Percentiles rank a stretch among this genome's conserved stretches.
Evolutionary conservation across 257 asterid genomes (phyloP).

Genomic region (Paraleonurus japonicus): DNA sequence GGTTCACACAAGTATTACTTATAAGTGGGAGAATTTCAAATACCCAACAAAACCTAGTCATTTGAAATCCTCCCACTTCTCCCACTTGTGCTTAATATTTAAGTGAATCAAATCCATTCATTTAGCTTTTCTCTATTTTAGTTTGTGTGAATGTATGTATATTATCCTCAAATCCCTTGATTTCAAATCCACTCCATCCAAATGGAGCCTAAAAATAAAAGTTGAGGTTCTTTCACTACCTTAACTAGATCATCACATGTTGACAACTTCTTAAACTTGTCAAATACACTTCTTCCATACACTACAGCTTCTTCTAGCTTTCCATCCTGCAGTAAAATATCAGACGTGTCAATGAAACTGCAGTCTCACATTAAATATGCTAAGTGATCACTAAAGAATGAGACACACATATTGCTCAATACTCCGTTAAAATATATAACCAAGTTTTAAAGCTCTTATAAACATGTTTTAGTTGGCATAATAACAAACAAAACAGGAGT

Average conservation of each 20-base stretch:
- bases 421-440: neutral
- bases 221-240: slow-evolving; percentile 38
- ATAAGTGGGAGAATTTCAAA: too few relatives aligned
- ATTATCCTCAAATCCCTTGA: too few relatives aligned
- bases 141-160: too few relatives aligned
- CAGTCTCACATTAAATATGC: neutral
- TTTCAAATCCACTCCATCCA: too few relatives aligned
- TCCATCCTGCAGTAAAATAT: slow-evolving; percentile 46
- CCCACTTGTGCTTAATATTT: too few relatives aligned
- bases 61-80: too few relatives aligned
- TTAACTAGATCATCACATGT: slow-evolving; percentile 64
- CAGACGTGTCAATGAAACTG: slow-evolving; percentile 6
- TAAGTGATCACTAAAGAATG: neutral
- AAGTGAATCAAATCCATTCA: too few relatives aligned
- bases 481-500: neutral
- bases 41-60: too few relatives aligned
- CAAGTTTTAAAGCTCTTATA: neutral
- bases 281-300: slow-evolving; percentile 68
- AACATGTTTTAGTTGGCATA: neutral
- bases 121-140: too few relatives aligned
- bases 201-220: too few relatives aligned
- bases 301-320: slow-evolving; percentile 69
- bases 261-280: slow-evolving; percentile 54
- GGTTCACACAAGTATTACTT: too few relatives aligned
- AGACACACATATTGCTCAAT: neutral